Percentiles rank a stretch among this genome's conserved stretches.
Conservation (phyloP, 2,329 filamentous ascomycete species). For the Calonectria hongkongensis region DNA sequence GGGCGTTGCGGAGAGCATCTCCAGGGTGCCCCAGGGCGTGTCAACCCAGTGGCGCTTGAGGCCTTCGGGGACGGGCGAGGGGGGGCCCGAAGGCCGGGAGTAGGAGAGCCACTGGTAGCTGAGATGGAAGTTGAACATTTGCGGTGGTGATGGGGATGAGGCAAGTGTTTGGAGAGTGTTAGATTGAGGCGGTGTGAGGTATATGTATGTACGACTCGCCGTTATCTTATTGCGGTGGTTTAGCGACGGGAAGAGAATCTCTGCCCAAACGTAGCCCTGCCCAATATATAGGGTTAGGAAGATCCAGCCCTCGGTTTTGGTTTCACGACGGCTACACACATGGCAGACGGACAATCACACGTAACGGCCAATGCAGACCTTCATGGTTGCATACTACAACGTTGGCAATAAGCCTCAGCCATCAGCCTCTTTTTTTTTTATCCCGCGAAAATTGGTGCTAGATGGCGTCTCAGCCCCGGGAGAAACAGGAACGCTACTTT, state of each 20-base stretch:
- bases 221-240: conserved; percentile 10
- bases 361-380: conserved; percentile 23
- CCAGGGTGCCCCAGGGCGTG: conserved; percentile 67
- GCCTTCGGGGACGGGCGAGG: conserved; percentile 57
- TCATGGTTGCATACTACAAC: conserved; percentile 17
- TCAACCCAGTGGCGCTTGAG: conserved; percentile 66
- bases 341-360: background rate
- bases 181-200: conserved; percentile 20
- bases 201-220: conserved; percentile 12
- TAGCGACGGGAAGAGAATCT: conserved; percentile 8
- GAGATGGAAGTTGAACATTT: conserved; percentile 54
- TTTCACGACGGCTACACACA: conserved; percentile 12
- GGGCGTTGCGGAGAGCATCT: conserved; percentile 67
- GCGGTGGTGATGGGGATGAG: background rate
- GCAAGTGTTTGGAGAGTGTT: background rate
- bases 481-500: conserved; percentile 31
- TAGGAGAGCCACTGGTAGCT: conserved; percentile 54
- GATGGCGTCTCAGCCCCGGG: conserved; percentile 20
- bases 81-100: conserved; percentile 49
- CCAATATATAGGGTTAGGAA: conserved; percentile 26
- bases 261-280: conserved; percentile 23
- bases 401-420: conserved; percentile 24
- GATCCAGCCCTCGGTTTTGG: conserved; percentile 22
- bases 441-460: background rate
- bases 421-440: conserved; percentile 19